These are phyloP conservation scores for Colletotrichum tanaceti DNA, from an alignment of 2,329 filamentous ascomycete genomes.

Conservation along the genomic window DNA sequence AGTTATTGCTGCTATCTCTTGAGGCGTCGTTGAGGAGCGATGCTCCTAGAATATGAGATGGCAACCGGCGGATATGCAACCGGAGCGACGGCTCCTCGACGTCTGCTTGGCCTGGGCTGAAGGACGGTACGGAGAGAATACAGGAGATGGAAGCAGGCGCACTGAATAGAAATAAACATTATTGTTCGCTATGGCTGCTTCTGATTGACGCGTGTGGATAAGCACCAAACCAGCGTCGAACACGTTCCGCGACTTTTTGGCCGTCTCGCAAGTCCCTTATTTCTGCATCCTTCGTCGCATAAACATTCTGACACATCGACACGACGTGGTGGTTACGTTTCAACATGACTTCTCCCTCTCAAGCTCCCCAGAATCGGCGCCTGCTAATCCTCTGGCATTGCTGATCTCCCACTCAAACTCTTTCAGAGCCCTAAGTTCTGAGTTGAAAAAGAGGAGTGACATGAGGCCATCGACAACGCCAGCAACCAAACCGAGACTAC, in stretches of 20 bases:
- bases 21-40: background rate
- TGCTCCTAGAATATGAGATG: background rate
- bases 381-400: conserved; percentile 65
- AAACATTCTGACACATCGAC: background rate
- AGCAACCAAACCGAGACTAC: conserved; percentile 79
- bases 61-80: background rate
- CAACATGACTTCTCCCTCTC: background rate
- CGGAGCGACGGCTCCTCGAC: background rate
- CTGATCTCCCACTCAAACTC: conserved; percentile 96
- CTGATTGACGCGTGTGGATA: background rate
- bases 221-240: background rate
- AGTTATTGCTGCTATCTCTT: background rate
- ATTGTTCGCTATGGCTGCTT: conserved; percentile 15
- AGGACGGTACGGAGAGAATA: background rate
- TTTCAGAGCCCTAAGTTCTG: conserved; percentile 82
- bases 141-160: background rate
- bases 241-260: background rate
- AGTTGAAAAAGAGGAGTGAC: conserved; percentile 85
- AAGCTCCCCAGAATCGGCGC: background rate
- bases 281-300: background rate
- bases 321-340: background rate
- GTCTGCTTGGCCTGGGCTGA: background rate
- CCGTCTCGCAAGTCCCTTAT: background rate
- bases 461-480: conserved; percentile 88
- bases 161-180: conserved; percentile 34